These are phyloP conservation scores for Strigomonas culicis DNA, from an alignment of 208 protist species.

Conservation along the genomic window DNA sequence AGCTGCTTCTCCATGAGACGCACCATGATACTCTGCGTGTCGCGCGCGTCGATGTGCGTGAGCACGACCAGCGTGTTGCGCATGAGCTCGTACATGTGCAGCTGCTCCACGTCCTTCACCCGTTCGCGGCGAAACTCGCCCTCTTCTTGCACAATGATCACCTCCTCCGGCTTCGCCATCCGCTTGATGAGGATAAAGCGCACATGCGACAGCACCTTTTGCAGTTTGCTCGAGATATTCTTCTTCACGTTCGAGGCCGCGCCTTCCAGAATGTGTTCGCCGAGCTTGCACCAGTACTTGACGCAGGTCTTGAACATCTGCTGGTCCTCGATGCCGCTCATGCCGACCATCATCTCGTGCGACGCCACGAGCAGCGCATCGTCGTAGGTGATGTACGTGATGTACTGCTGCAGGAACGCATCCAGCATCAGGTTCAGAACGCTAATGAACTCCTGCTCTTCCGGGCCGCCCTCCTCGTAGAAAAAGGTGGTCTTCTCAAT, in stretches of 20 bases:
- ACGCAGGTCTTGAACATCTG: conserved; percentile 99
- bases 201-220: conserved; percentile 83
- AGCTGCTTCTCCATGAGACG: conserved; percentile 68
- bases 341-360: conserved; percentile 92
- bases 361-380: conserved; percentile 65
- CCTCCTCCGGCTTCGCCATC: conserved; percentile 99
- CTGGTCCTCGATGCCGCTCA: conserved; percentile 95
- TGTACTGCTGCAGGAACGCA: conserved; percentile 92
- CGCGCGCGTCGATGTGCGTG: conserved; percentile 94
- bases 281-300: conserved; percentile 98
- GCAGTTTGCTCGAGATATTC: conserved; percentile 58
- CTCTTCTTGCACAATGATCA: conserved; percentile 98
- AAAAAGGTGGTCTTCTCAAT: conserved; percentile 51
- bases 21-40: conserved; percentile 97
- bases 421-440: conserved; percentile 92
- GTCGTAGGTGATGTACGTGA: conserved; percentile 85
- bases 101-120: conserved; percentile 96
- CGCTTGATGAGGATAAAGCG: conserved; percentile 94
- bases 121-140: conserved; percentile 96
- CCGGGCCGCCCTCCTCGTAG: conserved; percentile 48
- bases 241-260: conserved; percentile 43
- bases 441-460: conserved; percentile 88
- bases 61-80: conserved; percentile 96
- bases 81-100: conserved; percentile 98
- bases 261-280: conserved; percentile 50